These are phyloP conservation scores for Cytospora paraplurivora DNA, from an alignment of 2,329 filamentous ascomycete species.

Conservation along the genomic window DNA sequence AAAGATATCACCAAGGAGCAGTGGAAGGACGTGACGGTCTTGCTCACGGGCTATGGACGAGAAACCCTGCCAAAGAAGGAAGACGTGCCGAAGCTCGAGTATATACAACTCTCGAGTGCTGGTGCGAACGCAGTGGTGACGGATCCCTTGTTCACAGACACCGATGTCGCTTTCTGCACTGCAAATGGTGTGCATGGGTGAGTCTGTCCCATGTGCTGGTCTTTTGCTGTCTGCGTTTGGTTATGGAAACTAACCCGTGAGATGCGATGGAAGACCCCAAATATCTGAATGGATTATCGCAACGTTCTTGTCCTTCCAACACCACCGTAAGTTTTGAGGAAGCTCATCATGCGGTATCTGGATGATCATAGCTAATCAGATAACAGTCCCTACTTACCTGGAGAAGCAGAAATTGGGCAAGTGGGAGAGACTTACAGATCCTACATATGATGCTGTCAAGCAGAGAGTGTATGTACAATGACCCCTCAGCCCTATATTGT, in stretches of 20 bases:
- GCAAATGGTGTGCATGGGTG: slow-evolving; percentile 62
- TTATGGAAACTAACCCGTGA: neutral
- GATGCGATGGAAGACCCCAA: slow-evolving; percentile 46
- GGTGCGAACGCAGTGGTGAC: slow-evolving; percentile 54
- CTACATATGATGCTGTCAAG: slow-evolving; percentile 47
- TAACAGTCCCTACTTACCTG: slow-evolving; percentile 48
- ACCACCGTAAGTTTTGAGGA: slow-evolving; percentile 44
- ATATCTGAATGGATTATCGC: slow-evolving; percentile 60
- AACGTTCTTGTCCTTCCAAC: slow-evolving; percentile 53
- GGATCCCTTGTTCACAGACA: slow-evolving; percentile 52
- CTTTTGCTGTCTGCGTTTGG: neutral
- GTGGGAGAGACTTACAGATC: slow-evolving; percentile 44
- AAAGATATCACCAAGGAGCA: slow-evolving; percentile 39
- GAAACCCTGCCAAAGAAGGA: slow-evolving; percentile 48
- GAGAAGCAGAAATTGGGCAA: slow-evolving; percentile 46
- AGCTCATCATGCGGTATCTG: rapidly evolving
- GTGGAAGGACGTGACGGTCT: slow-evolving; percentile 53
- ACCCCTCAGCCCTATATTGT: too few species aligned
- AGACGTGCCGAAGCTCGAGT: slow-evolving; percentile 50
- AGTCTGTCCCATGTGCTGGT: slow-evolving; percentile 28
- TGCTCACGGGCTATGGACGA: slow-evolving; percentile 40
- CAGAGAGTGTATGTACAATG: slow-evolving; percentile 49
- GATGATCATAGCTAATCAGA: neutral
- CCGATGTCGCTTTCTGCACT: slow-evolving; percentile 53
- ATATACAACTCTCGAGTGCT: slow-evolving; percentile 57